Conservation (phyloP, 2,329 filamentous ascomycete genomes). For the Penicillium brevicompactum region DNA sequence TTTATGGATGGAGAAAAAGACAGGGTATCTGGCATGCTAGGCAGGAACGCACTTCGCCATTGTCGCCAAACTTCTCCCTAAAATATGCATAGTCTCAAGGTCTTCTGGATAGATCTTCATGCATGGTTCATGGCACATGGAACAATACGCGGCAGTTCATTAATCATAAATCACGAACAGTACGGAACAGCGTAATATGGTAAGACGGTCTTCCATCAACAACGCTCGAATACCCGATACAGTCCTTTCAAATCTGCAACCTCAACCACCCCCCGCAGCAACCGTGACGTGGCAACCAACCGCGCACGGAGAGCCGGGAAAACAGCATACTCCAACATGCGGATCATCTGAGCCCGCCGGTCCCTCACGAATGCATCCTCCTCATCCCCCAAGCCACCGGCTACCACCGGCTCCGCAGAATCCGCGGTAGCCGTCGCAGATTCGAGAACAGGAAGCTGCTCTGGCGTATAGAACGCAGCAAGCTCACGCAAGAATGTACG, state of each 20-base stretch:
- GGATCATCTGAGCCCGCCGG: constrained; percentile 69
- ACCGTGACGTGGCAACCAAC: constrained; percentile 75
- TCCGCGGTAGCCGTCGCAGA: not conserved
- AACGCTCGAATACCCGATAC: constrained; percentile 93
- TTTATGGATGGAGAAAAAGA: too few relatives aligned
- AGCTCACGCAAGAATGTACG: constrained; percentile 81
- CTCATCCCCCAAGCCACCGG: constrained; percentile 29
- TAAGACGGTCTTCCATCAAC: constrained; percentile 52
- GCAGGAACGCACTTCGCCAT: too few relatives aligned
- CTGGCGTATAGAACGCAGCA: constrained; percentile 87
- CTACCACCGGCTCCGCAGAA: not conserved
- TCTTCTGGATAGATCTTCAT: not conserved
- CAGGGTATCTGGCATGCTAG: too few relatives aligned
- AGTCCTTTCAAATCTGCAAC: constrained; percentile 89
- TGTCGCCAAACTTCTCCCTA: not conserved
- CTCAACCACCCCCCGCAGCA: constrained; percentile 80
- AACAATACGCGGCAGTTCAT: not conserved
- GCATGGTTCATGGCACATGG: not conserved
- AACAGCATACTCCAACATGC: constrained; percentile 78
- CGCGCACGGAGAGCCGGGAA: constrained; percentile 87
- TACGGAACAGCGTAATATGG: not conserved
- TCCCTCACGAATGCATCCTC: constrained; percentile 48
- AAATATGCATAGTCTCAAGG: not conserved
- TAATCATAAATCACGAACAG: not conserved
- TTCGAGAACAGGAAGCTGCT: constrained; percentile 66